Percentiles rank a stretch among this genome's conserved stretches.
Conservation (phyloP, 305 asterid species). For the Nicotiana rustica region DNA sequence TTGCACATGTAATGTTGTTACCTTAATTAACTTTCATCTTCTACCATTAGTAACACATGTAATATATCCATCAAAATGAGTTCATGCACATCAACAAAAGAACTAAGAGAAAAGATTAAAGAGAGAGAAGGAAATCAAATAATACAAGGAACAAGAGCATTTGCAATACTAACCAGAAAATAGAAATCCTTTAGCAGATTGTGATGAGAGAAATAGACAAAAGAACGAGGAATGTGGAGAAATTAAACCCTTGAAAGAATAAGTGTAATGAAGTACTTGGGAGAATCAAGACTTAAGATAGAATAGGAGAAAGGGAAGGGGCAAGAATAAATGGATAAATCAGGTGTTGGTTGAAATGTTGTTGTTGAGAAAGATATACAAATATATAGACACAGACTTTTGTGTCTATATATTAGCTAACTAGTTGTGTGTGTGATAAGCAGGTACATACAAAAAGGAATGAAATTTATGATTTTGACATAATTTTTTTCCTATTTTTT, state of each 20-base stretch:
- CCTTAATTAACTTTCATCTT: background rate
- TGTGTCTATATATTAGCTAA: background rate
- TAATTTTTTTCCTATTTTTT: constrained; percentile 1
- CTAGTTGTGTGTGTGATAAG: constrained; percentile 31
- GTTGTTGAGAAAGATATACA: constrained; percentile 43
- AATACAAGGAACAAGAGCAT: background rate
- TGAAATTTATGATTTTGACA: constrained; percentile 32
- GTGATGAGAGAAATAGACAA: constrained; percentile 31
- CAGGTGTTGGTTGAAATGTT: constrained; percentile 38
- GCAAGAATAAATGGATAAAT: constrained; percentile 33
- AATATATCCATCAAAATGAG: background rate
- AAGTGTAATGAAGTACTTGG: constrained; percentile 9
- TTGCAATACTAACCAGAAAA: constrained; percentile 51
- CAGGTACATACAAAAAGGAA: constrained; percentile 4
- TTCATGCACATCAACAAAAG: constrained; percentile 7
- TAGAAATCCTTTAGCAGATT: background rate
- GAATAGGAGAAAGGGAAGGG: constrained; percentile 30
- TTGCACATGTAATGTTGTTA: background rate
- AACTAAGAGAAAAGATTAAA: no score
- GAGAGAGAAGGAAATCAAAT: background rate
- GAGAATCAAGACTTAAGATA: background rate
- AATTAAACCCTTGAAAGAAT: constrained; percentile 28
- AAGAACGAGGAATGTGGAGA: constrained; percentile 30
- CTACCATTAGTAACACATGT: background rate
- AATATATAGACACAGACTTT: constrained; percentile 14